Evolutionary conservation across 352 stramenopile species (phyloP).

Genomic region (Globisporangium barbulae): DNA sequence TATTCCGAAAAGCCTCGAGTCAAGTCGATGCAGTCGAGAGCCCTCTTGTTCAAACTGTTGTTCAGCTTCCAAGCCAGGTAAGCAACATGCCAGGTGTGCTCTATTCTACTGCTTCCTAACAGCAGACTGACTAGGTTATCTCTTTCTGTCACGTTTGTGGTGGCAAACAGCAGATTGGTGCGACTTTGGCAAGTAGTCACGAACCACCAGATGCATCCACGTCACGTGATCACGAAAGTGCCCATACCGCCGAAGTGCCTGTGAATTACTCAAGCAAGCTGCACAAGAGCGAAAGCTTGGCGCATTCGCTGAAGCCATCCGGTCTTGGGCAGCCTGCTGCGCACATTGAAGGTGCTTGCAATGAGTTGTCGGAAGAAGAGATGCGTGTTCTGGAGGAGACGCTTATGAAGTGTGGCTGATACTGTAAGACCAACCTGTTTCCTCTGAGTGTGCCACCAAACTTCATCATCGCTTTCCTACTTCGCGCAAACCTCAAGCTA

Average conservation of each 20-base stretch:
- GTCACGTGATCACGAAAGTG: background rate
- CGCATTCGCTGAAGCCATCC: slow-evolving; percentile 4
- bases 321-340: slow-evolving; percentile 9
- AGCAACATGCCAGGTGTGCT: background rate
- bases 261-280: background rate
- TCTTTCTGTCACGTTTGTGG: background rate
- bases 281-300: background rate
- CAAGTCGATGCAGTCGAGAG: slow-evolving; percentile 20
- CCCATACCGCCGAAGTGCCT: background rate
- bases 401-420: slow-evolving; percentile 14
- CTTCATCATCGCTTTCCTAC: too few relatives aligned
- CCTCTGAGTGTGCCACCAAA: background rate
- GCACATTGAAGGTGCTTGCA: background rate
- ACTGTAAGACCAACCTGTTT: background rate
- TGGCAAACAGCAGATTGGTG: background rate
- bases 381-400: slow-evolving; percentile 25
- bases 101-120: background rate
- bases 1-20: background rate
- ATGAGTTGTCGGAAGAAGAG: slow-evolving; percentile 25
- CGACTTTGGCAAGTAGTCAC: background rate
- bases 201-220: background rate
- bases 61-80: background rate
- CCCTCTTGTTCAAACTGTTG: background rate
- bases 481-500: background rate
- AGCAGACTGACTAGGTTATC: background rate